A percentile compares a stretch with the other conserved stretches of the same genome.
Evolutionary conservation across 805 yeast species (phyloP).

Genomic region (Sugiyamaella boreocaroliniensis): DNA sequence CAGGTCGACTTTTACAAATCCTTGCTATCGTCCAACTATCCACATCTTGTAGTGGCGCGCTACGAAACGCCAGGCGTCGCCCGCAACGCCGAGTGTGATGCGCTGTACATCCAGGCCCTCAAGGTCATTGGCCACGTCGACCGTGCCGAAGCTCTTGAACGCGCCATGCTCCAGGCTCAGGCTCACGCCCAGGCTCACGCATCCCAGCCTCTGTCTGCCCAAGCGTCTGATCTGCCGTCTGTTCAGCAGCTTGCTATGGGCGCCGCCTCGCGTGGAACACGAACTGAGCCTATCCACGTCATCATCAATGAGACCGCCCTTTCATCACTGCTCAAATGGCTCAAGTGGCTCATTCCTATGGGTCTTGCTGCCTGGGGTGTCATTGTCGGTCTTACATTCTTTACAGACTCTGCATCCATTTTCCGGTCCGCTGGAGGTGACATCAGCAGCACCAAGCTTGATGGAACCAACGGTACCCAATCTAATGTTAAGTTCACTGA

Average conservation of each 20-base stretch:
- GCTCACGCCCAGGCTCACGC: slow-evolving; percentile 10
- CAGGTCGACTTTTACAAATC: slow-evolving; percentile 82
- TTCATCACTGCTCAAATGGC: slow-evolving; percentile 75
- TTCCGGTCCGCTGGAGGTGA: slow-evolving; percentile 45
- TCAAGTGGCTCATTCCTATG: slow-evolving; percentile 79
- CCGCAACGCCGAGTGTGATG: slow-evolving; percentile 68
- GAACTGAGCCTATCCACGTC: slow-evolving; percentile 85
- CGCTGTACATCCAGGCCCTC: slow-evolving; percentile 73
- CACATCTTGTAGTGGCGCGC: slow-evolving; percentile 93
- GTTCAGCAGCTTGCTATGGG: slow-evolving; percentile 1
- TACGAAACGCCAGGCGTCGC: slow-evolving; percentile 94
- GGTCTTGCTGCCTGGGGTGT: slow-evolving; percentile 76
- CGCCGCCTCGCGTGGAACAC: slow-evolving; percentile 21
- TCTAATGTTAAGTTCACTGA: slow-evolving; percentile 85
- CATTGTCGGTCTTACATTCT: slow-evolving; percentile 67
- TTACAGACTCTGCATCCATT: slow-evolving; percentile 77
- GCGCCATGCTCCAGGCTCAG: slow-evolving; percentile 35
- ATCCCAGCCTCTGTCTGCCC: not conserved
- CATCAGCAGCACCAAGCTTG: slow-evolving; percentile 48
- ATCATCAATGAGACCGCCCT: slow-evolving; percentile 79
- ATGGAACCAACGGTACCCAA: slow-evolving; percentile 77
- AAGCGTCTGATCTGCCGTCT: slow-evolving; percentile 19
- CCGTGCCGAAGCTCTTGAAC: slow-evolving; percentile 65
- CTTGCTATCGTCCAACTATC: slow-evolving; percentile 73
- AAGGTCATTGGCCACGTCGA: slow-evolving; percentile 67